Evolutionary conservation across 768 basidiomycete species (phyloP), one percentile per base, ranked within the genome.

Genomic region (Lactarius pseudohatsudake): DNA sequence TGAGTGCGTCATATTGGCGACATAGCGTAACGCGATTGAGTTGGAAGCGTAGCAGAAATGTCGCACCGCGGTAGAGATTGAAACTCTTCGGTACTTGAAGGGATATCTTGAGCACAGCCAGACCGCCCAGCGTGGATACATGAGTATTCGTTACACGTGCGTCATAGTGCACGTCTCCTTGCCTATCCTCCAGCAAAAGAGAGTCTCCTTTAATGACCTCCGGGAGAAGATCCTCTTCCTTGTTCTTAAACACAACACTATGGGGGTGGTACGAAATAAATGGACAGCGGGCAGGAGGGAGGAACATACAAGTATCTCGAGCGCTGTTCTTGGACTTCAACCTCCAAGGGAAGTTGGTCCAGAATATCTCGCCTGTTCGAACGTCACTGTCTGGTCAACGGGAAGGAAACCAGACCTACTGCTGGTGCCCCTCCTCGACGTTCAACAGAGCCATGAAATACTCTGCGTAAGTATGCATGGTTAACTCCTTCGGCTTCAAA

Each of bases 1-100:
- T 79, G 60, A 89, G 72, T 0, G 86, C 87, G 63, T 84, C 81
- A 71, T 88, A 86, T 73, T 88, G 86, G 0, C 87, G 78, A 22
- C 82, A 81, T 9, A 86, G 64, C 1, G 85, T 81, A 66, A 82
- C 78, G 0, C 86, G 81, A 69, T 84, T 87, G 9, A 89, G 73
- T 34, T 68, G 65, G 75, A 88, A 88, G 0, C 82, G 81, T 28
- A 87, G 79, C 30, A 81, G 78, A 72, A 81, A 87, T 0, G 60
- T 75, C 43, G 80, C 76, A 4, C 77, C 76, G 1, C 71, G 68
- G 72, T 74, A 77, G 7, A 72, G 74, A 26, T 68, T 68, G 74
- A 89, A 89, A 5, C 78, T 77, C 1, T 26, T 60, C 63, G 73
- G 64, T 64, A 89, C 85, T 18, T 78, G 75, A 0, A 90, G 76